A percentile compares a stretch with the other conserved stretches of the same genome.
These are phyloP conservation scores for Triticum turgidum DNA, from an alignment of 176 grass and related monocot genomes.

Conservation along the genomic window DNA sequence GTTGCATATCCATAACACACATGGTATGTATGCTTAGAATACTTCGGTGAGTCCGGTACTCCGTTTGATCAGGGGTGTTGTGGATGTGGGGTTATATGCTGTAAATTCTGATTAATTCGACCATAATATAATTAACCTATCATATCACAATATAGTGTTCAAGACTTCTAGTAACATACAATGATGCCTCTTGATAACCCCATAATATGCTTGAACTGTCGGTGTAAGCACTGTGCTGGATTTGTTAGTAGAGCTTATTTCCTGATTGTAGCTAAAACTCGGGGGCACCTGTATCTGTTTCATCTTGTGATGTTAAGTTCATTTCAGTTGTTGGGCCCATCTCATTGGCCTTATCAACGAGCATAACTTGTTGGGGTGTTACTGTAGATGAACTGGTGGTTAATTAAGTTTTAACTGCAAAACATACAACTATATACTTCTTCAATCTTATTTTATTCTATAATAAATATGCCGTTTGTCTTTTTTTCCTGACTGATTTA, in stretches of 20 bases:
- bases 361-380: background rate
- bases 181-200: too few relatives aligned
- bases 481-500: background rate
- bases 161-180: background rate
- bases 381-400: background rate
- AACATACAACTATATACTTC: background rate
- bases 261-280: too few relatives aligned
- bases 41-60: background rate
- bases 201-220: too few relatives aligned
- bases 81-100: background rate
- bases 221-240: too few relatives aligned
- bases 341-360: background rate
- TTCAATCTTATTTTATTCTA: background rate
- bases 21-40: background rate
- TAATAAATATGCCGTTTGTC: background rate
- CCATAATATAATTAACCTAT: background rate
- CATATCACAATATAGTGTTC: background rate
- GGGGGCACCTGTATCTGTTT: too few relatives aligned
- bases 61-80: background rate
- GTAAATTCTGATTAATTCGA: background rate
- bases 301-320: too few relatives aligned
- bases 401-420: background rate
- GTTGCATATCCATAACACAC: too few relatives aligned
- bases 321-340: background rate
- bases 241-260: too few relatives aligned